These are phyloP conservation scores for Caryocar brasiliense DNA, from an alignment of 441 rosid genomes.

Conservation along the genomic window DNA sequence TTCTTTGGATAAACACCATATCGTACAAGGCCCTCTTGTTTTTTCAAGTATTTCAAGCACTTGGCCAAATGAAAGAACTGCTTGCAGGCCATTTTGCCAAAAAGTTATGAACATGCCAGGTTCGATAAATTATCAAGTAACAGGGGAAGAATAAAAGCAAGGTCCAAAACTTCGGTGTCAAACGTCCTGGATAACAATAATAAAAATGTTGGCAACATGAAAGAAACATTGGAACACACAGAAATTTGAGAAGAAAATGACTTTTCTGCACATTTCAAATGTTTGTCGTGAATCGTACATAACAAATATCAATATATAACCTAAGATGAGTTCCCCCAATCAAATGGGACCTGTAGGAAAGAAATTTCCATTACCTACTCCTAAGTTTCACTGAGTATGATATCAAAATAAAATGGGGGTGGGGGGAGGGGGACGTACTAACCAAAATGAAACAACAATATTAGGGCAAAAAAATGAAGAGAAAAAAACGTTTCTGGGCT, in stretches of 20 bases:
- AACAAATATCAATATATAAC: constrained; percentile 30
- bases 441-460: constrained; percentile 18
- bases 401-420: constrained; percentile 15
- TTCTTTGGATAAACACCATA: too few relatives aligned
- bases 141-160: too few relatives aligned
- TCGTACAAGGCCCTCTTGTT: too few relatives aligned
- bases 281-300: constrained; percentile 34
- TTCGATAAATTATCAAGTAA: too few relatives aligned
- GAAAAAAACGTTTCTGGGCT: constrained; percentile 13
- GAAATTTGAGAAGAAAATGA: constrained; percentile 17
- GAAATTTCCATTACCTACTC: constrained; percentile 42
- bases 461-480: constrained; percentile 6
- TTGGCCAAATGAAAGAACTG: too few relatives aligned
- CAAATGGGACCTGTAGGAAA: constrained; percentile 38
- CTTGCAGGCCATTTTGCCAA: too few relatives aligned
- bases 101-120: too few relatives aligned
- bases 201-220: background rate
- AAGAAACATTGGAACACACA: background rate
- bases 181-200: too few relatives aligned
- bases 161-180: too few relatives aligned
- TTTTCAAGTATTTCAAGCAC: too few relatives aligned
- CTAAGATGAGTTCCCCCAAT: constrained; percentile 32
- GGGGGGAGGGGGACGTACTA: constrained; percentile 15
- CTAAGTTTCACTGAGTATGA: constrained; percentile 27
- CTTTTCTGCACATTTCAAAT: constrained; percentile 47